These are phyloP conservation scores for Monosporascus sp. DNA, from an alignment of 2,329 filamentous ascomycete species.

Conservation along the genomic window DNA sequence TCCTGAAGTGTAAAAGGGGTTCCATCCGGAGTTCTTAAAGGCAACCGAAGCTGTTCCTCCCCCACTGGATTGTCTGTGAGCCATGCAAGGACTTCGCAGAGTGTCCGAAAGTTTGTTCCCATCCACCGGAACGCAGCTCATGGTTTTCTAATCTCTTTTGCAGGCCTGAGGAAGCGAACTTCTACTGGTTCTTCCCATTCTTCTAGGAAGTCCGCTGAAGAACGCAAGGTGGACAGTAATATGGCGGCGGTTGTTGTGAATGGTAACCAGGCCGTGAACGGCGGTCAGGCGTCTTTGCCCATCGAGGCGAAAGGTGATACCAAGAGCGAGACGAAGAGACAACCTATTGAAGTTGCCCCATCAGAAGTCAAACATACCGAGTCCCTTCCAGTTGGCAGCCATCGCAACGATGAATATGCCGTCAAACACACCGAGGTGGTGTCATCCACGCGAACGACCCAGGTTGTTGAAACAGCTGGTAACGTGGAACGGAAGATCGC, in stretches of 20 bases:
- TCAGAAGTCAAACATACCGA: slow-evolving; percentile 1
- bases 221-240: slow-evolving; percentile 2
- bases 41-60: too few relatives aligned
- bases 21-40: too few relatives aligned
- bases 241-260: slow-evolving; percentile 7
- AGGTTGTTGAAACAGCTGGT: slow-evolving; percentile 15
- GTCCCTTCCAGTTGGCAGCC: slow-evolving; percentile 2
- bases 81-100: too few relatives aligned
- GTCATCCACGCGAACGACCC: slow-evolving; percentile 12
- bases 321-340: background rate
- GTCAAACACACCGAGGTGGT: background rate
- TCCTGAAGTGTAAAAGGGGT: too few relatives aligned
- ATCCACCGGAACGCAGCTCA: too few relatives aligned
- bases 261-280: background rate
- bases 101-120: too few relatives aligned
- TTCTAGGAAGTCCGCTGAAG: slow-evolving; percentile 9
- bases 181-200: slow-evolving; percentile 9
- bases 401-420: background rate
- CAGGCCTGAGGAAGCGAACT: slow-evolving; percentile 13
- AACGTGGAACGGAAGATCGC: slow-evolving; percentile 15
- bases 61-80: too few relatives aligned
- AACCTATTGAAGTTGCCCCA: background rate
- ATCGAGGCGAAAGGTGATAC: slow-evolving; percentile 3
- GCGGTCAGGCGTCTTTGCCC: slow-evolving; percentile 1
- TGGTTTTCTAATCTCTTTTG: too few relatives aligned